Percentiles rank a stretch among this genome's conserved stretches.
Conservation (phyloP, 202 grass and related monocot genomes). For the Schoenoplectus triqueter region DNA sequence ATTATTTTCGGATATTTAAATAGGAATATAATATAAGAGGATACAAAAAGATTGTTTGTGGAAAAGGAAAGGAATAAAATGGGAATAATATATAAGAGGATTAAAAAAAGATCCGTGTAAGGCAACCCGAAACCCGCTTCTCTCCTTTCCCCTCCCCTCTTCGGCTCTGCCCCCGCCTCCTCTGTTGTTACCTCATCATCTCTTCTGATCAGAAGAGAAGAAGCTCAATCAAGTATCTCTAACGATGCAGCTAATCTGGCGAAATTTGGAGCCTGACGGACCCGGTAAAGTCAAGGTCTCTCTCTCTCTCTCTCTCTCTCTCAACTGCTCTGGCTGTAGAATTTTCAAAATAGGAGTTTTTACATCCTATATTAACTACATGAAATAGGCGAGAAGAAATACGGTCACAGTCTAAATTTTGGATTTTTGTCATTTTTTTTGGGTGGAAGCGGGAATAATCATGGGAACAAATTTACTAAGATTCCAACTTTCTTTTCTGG, state of each 20-base stretch:
- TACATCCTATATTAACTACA: not conserved
- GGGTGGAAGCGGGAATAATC: not conserved
- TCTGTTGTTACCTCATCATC: conserved; percentile 2
- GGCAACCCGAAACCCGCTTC: not conserved
- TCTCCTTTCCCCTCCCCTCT: not conserved
- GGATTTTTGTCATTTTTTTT: not conserved
- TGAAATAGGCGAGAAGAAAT: not conserved
- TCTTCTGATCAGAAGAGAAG: not conserved
- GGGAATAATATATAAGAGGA: not conserved
- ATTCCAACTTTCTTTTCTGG: not conserved
- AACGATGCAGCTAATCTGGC: conserved; percentile 34
- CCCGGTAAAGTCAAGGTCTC: conserved; percentile 36
- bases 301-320: not conserved
- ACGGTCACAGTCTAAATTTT: not conserved
- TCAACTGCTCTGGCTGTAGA: not conserved
- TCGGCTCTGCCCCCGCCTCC: not conserved
- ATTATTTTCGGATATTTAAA: too few relatives aligned
- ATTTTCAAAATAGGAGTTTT: not conserved
- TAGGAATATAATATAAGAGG: too few relatives aligned
- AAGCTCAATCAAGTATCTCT: conserved; percentile 1
- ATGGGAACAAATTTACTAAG: not conserved
- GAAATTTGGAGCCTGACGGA: conserved; percentile 2
- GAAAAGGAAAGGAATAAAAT: not conserved
- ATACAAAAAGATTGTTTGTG: too few relatives aligned
- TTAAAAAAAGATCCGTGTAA: not conserved